phyloP scores from a whole-genome alignment of 306 rosid genomes.

The Inga leiocalycina region DNA sequence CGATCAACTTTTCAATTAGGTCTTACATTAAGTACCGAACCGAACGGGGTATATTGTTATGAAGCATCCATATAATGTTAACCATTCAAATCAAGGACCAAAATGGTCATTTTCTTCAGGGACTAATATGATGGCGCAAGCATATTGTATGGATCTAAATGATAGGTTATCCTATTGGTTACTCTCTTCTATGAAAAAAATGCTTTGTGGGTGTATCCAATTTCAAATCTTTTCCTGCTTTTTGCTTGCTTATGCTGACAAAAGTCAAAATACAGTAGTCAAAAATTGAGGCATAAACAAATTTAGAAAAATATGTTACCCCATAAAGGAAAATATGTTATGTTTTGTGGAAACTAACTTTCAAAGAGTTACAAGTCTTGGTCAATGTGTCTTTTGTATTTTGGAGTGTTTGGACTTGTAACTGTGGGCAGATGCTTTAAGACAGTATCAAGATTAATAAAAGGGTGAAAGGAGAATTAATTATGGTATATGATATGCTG shows the following conservation, averaged over 20 bases:
- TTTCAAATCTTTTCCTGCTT: slow-evolving; percentile 22
- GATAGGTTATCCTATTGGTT: not conserved
- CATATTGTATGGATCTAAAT: not conserved
- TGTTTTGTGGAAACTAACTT: slow-evolving; percentile 18
- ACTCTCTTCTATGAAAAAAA: not conserved
- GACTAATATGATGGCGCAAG: not conserved
- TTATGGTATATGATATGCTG: not conserved
- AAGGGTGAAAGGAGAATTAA: not conserved
- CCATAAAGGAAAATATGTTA: slow-evolving; percentile 28
- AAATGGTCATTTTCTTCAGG: not conserved
- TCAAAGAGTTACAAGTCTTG: slow-evolving; percentile 35
- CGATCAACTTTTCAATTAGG: accelerated
- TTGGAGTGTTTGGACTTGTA: not conserved
- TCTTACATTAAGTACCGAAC: too few relatives aligned
- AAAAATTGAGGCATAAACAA: slow-evolving; percentile 42
- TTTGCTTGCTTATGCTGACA: slow-evolving; percentile 17
- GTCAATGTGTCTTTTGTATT: slow-evolving; percentile 28
- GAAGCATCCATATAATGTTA: not conserved
- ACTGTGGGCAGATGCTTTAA: slow-evolving; percentile 22
- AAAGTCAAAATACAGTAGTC: slow-evolving; percentile 36
- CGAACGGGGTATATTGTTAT: not conserved
- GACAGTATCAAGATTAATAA: slow-evolving; percentile 19
- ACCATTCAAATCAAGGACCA: not conserved
- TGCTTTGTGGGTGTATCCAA: not conserved
- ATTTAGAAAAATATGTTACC: slow-evolving; percentile 23